Conservation (phyloP, 345 rosid genomes). For the Hibiscus mutabilis region DNA sequence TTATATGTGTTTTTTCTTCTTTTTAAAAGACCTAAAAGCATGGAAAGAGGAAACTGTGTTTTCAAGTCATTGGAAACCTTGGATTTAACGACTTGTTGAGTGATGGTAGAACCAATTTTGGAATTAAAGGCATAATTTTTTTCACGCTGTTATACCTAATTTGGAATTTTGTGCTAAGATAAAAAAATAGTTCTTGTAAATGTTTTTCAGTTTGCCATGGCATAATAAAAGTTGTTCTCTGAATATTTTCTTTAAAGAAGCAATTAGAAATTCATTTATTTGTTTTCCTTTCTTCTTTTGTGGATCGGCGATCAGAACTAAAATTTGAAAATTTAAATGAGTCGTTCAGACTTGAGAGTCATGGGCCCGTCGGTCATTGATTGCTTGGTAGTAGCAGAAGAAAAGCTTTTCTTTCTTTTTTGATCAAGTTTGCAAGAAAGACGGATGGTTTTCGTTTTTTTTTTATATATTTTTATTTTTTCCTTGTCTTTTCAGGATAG, state of each 20-base stretch:
- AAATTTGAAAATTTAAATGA: background rate
- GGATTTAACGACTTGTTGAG: background rate
- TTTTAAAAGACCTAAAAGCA: background rate
- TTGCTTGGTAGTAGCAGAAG: background rate
- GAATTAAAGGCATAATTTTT: background rate
- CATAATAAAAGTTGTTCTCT: background rate
- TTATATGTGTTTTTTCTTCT: background rate
- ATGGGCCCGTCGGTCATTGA: background rate
- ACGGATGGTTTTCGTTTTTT: background rate
- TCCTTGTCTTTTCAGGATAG: background rate
- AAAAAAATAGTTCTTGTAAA: background rate
- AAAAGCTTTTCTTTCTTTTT: background rate
- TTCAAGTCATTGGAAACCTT: background rate
- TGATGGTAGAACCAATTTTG: background rate
- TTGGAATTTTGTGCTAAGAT: background rate
- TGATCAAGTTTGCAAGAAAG: background rate
- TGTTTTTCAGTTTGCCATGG: background rate
- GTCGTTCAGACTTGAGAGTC: background rate
- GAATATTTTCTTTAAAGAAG: background rate
- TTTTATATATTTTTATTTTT: background rate
- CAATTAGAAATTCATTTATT: background rate
- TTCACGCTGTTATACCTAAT: background rate
- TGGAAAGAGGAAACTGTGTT: background rate
- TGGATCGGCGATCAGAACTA: background rate
- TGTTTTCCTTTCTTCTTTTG: background rate